phyloP scores from a whole-genome alignment of 768 basidiomycete species.

The Polyporus arcularius region DNA sequence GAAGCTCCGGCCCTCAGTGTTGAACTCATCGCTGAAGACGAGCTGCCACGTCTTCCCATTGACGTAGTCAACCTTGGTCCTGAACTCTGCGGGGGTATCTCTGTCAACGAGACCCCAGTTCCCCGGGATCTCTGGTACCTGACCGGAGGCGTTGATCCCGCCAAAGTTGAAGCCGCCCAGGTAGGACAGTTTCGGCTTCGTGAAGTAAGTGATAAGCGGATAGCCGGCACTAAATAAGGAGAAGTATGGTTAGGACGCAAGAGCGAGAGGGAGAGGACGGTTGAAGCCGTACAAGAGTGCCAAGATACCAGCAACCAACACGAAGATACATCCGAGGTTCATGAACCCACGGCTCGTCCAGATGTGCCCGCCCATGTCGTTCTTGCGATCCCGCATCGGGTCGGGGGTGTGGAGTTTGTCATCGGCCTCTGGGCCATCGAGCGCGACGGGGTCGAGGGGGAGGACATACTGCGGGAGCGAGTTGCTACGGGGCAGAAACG shows the following conservation, averaged over 20 bases:
- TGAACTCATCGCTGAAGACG: slow-evolving; percentile 90
- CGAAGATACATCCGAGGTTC: no score
- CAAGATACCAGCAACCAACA: no score
- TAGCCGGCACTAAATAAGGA: slow-evolving; percentile 39
- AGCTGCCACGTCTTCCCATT: slow-evolving; percentile 70
- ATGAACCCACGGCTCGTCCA: no score
- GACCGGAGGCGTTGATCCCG: slow-evolving; percentile 46
- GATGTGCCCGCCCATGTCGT: no score
- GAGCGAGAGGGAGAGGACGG: slow-evolving; percentile 42
- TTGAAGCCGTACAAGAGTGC: slow-evolving; percentile 8
- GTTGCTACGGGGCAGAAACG: no score
- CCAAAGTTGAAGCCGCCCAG: slow-evolving; percentile 46
- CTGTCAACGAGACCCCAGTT: slow-evolving; percentile 65
- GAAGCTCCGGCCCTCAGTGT: slow-evolving; percentile 76
- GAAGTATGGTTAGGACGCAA: no score
- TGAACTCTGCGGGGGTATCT: slow-evolving; percentile 58
- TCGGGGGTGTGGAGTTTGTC: no score
- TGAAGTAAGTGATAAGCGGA: slow-evolving; percentile 42
- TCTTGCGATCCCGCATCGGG: no score
- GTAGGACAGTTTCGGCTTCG: slow-evolving; percentile 25
- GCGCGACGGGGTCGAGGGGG: slow-evolving; percentile 59
- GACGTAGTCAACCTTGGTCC: slow-evolving; percentile 53
- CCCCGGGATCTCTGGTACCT: slow-evolving; percentile 57
- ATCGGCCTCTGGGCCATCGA: slow-evolving; percentile 57
- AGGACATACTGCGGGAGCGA: slow-evolving; percentile 54